Percentiles rank a stretch among this genome's conserved stretches.
Conservation (phyloP, 108 stramenopile species). For the Cylindrotheca closterium region DNA sequence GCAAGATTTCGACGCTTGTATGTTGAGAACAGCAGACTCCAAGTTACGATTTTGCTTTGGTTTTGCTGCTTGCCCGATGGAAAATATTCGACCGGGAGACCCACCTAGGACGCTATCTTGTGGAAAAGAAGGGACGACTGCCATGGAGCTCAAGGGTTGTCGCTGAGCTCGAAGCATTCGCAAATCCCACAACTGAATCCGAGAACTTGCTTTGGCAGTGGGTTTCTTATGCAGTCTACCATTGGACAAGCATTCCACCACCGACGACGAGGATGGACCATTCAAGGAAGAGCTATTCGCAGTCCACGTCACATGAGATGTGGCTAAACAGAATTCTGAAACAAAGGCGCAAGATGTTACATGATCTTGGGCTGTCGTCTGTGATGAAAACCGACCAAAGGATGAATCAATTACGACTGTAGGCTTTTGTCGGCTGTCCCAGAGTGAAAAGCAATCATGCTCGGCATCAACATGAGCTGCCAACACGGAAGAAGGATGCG, state of each 20-base stretch:
- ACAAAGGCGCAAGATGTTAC: constrained; percentile 10
- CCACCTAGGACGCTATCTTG: neutral
- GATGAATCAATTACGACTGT: constrained; percentile 15
- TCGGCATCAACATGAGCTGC: constrained; percentile 35
- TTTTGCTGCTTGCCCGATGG: too few relatives aligned
- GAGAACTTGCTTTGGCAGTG: constrained; percentile 1
- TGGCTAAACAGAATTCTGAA: constrained; percentile 11
- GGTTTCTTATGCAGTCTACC: constrained; percentile 1
- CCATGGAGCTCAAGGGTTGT: neutral
- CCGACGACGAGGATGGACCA: too few relatives aligned
- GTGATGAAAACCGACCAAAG: neutral
- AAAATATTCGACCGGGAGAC: too few relatives aligned
- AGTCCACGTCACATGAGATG: constrained; percentile 8
- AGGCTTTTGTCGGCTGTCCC: constrained; percentile 1
- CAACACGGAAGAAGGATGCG: constrained; percentile 12
- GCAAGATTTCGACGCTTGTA: too few relatives aligned
- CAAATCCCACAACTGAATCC: constrained; percentile 35
- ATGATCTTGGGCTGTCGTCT: constrained; percentile 10
- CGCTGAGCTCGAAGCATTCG: constrained; percentile 13
- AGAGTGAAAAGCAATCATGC: constrained; percentile 14
- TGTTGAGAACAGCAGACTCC: too few relatives aligned
- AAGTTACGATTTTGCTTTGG: too few relatives aligned
- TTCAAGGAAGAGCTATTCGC: neutral
- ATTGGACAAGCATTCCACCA: constrained; percentile 6
- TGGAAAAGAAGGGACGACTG: constrained; percentile 8